Evolutionary conservation across 257 asterid species (phyloP), one percentile per base, ranked within the genome.

Genomic region (Gentiana straminea): DNA sequence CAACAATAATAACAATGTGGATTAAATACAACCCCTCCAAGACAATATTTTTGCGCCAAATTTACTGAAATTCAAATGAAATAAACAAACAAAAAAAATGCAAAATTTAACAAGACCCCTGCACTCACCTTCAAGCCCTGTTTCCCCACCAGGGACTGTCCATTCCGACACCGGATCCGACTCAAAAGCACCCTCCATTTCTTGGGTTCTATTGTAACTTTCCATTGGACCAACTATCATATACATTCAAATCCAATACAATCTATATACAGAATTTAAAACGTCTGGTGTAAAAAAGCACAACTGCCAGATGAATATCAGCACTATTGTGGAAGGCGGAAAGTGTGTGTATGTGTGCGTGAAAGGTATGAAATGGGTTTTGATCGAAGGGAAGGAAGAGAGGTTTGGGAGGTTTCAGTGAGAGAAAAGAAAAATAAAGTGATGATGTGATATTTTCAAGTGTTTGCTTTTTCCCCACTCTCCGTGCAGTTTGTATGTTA

Each of bases 361-460:
- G 35, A 53, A 39, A 58, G 55, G 66, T 33, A 35, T 44, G 59
- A 53, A 63, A 61, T 44, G 53, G 4, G 44, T 39, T 39, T 39
- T 39, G 44, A 3, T 7, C 44, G 44, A 39, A 39, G 44, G 44
- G n/a, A 55, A 39, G 43, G 53, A 51, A 34, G 64, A 37, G 61
- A 68, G 74, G 77, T 72, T 68, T 70, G 73, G 83, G 77, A 71
- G 68, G 75, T 70, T 74, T 73, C 70, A 64, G 81, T 72, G 73
- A 68, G 68, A 55, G 73, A 59, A 60, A 55, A 44, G 7, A 54
- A 51, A 33, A 9, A 44, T 51, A 37, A 55, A 45, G 7, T 33
- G 37, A 58, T 41, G 45, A 13, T 47, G 51, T 5, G 35, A 44
- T 35, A 34, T 8, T 59, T 73, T 59, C 59, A 48, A 34, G 43